Evolutionary conservation across 106 monocot genomes (phyloP).

Genomic region (Triglochin maritima): DNA sequence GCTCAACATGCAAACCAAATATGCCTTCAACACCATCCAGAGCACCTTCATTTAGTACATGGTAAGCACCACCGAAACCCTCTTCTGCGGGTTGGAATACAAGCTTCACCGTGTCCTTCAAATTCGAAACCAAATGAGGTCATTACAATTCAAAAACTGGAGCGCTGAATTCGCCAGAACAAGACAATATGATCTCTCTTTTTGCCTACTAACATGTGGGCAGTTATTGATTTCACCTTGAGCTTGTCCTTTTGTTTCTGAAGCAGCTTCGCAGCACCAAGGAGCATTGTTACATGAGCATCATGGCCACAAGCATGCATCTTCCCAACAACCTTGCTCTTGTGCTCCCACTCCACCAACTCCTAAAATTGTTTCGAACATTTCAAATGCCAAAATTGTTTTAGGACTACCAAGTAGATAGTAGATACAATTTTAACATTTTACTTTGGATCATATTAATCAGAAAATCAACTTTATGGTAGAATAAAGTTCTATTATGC

Average conservation of each 20-base stretch:
- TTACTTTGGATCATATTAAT: no score
- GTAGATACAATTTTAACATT: neutral
- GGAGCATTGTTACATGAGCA: constrained; percentile 83
- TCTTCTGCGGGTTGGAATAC: constrained; percentile 76
- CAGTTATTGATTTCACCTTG: constrained; percentile 27
- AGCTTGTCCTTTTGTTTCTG: constrained; percentile 41
- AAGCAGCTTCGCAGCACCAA: constrained; percentile 84
- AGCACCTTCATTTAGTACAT: constrained; percentile 45
- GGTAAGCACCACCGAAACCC: constrained; percentile 43
- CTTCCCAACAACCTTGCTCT: constrained; percentile 66
- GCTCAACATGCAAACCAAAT: constrained; percentile 49
- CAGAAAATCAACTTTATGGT: no score
- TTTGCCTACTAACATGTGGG: no score
- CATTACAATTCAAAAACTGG: neutral
- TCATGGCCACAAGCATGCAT: constrained; percentile 99
- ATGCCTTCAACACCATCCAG: constrained; percentile 37
- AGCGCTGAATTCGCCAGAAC: neutral
- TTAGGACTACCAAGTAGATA: neutral
- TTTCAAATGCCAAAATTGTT: neutral
- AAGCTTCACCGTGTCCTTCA: constrained; percentile 65
- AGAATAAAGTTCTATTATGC: no score
- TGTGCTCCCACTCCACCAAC: constrained; percentile 68
- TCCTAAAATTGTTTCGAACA: constrained; percentile 29
- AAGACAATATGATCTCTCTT: neutral
- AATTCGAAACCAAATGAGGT: neutral